Evolutionary conservation across 164 flowering plant species (phyloP).

Genomic region (Pachysandra terminalis): DNA sequence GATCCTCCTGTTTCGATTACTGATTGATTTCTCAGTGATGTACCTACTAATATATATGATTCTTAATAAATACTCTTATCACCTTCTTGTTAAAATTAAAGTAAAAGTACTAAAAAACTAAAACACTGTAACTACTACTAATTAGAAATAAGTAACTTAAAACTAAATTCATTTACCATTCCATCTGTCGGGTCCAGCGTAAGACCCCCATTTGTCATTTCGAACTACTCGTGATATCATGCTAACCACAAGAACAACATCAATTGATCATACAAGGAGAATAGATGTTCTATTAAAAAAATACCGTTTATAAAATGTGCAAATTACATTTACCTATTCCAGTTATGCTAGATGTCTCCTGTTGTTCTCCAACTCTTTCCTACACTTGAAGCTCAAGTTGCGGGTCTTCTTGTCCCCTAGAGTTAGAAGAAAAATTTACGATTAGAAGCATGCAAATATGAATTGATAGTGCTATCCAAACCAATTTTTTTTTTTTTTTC

Average conservation of each 20-base stretch:
- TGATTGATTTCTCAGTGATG: too few relatives aligned
- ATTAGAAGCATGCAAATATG: too few relatives aligned
- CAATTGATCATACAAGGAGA: neutral
- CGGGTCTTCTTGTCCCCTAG: constrained; percentile 78
- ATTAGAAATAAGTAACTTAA: too few relatives aligned
- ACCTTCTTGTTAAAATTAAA: neutral
- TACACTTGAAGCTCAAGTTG: constrained; percentile 60
- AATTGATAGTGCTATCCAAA: neutral
- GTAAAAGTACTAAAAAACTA: too few relatives aligned
- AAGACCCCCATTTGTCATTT: constrained; percentile 67
- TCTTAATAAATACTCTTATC: neutral
- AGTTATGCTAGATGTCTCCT: constrained; percentile 58
- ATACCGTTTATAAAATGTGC: too few relatives aligned
- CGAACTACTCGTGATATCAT: constrained; percentile 55
- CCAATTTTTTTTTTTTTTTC: neutral
- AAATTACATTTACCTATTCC: constrained; percentile 45
- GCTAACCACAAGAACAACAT: constrained; percentile 22
- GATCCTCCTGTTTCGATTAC: too few relatives aligned
- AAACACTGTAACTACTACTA: too few relatives aligned
- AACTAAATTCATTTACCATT: constrained; percentile 42
- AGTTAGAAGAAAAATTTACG: neutral
- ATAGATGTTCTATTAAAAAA: too few relatives aligned
- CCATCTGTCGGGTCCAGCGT: constrained; percentile 82
- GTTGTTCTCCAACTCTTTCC: constrained; percentile 90
- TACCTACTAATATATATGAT: too few relatives aligned